Percentiles rank a stretch among this genome's conserved stretches.
Conservation (phyloP, 345 rosid genomes). For the Euphorbia tirucalli region DNA sequence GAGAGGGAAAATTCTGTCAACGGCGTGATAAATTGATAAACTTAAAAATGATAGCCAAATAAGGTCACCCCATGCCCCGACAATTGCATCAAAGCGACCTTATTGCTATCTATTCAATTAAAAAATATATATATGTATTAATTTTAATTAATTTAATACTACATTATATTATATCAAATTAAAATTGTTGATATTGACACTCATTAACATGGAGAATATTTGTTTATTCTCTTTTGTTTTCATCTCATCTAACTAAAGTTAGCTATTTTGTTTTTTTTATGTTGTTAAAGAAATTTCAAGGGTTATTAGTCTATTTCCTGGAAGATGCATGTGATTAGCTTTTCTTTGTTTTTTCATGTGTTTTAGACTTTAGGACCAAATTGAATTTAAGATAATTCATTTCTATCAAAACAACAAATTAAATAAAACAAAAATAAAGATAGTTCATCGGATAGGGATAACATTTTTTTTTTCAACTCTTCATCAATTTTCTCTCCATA, state of each 20-base stretch:
- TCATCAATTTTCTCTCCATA: no score
- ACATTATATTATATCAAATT: no score
- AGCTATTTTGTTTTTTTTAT: slow-evolving; percentile 36
- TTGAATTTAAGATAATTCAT: no score
- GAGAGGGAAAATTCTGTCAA: not conserved
- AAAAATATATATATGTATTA: no score
- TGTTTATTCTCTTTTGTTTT: slow-evolving; percentile 21
- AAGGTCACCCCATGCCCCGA: not conserved
- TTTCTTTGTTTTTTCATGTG: slow-evolving; percentile 18
- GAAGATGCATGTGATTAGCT: slow-evolving; percentile 28
- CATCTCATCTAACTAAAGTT: slow-evolving; percentile 24
- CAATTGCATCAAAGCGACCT: not conserved
- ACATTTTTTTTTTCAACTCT: no score
- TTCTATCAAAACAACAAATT: no score
- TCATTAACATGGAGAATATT: slow-evolving; percentile 49
- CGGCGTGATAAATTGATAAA: slow-evolving; percentile 20
- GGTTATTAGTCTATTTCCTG: slow-evolving; percentile 25
- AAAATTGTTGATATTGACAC: slow-evolving; percentile 41
- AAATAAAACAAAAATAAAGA: no score
- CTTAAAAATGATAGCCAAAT: not conserved
- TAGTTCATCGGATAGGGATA: no score
- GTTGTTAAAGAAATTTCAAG: slow-evolving; percentile 6
- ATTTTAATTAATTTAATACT: no score
- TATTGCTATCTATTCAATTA: no score
- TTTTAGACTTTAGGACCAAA: slow-evolving; percentile 13